These are phyloP conservation scores for Silene latifolia DNA, from an alignment of 148 eudicot genomes.

Conservation along the genomic window DNA sequence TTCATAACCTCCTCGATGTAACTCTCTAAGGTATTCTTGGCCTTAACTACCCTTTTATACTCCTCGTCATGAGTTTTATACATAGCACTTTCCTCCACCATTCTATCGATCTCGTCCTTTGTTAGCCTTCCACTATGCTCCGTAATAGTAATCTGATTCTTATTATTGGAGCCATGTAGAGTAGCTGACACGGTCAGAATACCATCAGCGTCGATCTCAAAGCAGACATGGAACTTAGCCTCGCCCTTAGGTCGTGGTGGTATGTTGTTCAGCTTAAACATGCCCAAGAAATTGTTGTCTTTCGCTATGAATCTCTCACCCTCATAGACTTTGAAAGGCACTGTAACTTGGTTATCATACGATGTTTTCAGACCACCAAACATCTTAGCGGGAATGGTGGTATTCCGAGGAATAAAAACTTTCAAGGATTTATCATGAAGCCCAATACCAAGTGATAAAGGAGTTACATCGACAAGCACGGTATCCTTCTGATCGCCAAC, in stretches of 20 bases:
- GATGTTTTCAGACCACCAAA: too few species aligned
- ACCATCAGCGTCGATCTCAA: constrained; percentile 18
- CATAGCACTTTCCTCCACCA: constrained; percentile 24
- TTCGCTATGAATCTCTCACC: background rate
- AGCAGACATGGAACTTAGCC: constrained; percentile 1
- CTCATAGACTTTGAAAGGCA: background rate
- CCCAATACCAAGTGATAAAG: background rate
- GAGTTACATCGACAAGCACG: background rate
- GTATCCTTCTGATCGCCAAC: too few species aligned
- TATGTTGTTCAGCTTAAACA: background rate
- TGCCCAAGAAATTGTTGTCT: background rate
- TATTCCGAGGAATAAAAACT: background rate
- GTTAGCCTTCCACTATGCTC: constrained; percentile 8
- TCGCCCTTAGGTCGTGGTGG: background rate
- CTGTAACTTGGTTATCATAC: background rate
- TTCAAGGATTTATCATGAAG: background rate
- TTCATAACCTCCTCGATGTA: background rate
- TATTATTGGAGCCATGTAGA: background rate
- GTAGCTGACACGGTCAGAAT: constrained; percentile 20
- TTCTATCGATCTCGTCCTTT: constrained; percentile 13
- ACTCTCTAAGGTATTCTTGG: background rate
- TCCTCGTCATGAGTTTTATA: background rate
- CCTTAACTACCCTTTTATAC: background rate
- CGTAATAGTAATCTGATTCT: constrained; percentile 15
- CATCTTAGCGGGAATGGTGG: background rate